Percentiles rank a stretch among this genome's conserved stretches.
phyloP scores from a whole-genome alignment of 148 eudicot species.

The Beta vulgaris region DNA sequence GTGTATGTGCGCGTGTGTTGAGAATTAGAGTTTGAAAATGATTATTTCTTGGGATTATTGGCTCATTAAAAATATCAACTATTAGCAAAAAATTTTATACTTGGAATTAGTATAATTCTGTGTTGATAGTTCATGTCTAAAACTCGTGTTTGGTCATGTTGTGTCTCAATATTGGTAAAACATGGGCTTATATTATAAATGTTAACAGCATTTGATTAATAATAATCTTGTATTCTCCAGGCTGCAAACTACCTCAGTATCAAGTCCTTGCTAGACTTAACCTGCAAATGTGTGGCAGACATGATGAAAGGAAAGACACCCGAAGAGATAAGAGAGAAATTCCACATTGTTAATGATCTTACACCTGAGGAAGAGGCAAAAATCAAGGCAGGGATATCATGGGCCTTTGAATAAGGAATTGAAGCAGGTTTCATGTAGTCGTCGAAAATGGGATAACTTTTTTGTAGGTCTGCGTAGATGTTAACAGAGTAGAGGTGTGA shows the following conservation, averaged over 20 bases:
- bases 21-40: no score
- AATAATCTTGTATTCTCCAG: not conserved
- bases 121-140: no score
- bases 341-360: constrained; percentile 22
- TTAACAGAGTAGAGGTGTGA: no score
- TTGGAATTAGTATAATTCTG: no score
- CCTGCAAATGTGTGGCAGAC: constrained; percentile 27
- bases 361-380: constrained; percentile 29
- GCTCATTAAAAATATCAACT: no score
- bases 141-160: not conserved
- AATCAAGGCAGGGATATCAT: constrained; percentile 13
- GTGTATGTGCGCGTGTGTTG: no score
- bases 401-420: constrained; percentile 27
- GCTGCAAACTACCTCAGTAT: constrained; percentile 25
- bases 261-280: constrained; percentile 22
- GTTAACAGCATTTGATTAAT: not conserved
- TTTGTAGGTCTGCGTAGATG: no score
- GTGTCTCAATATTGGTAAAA: not conserved
- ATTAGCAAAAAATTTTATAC: no score
- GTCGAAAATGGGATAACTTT: no score
- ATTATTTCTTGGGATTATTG: no score
- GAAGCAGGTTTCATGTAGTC: no score
- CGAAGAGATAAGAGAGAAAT: no score
- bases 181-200: not conserved
- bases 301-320: constrained; percentile 24